Evolutionary conservation across 2,329 filamentous ascomycete genomes (phyloP), one percentile per base, ranked within the genome.

Genomic region (Botrytis fabae): DNA sequence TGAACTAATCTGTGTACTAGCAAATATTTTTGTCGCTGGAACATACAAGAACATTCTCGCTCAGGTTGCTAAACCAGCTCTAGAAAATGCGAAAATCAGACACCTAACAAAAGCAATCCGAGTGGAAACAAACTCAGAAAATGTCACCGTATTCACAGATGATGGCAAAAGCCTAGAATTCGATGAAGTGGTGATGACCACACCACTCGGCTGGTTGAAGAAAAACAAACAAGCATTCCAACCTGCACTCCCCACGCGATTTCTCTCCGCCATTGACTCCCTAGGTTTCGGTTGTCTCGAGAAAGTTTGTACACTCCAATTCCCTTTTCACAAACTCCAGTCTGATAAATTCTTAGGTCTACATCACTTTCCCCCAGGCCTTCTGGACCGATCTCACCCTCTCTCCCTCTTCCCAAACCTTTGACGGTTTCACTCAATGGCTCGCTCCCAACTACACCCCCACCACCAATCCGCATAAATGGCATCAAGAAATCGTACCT

Each of bases 401-500:
- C 9, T 16, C 51, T 1, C 63, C 74, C 48, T 68, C 69, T 6
- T 70, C 77, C 1, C 73, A 77, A 35, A 68, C 75, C 14, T 77
- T 77, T n/a, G 75, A 76, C 1, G 85, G 87, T 62, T 91, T 90
- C 80, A 86, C 85, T 18, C 86, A 90, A 77, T 93, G 89, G 83
- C 84, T 89, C 40, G 80, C 85, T 4, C 91, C 90, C 38, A 77
- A 77, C 9, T 92, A 92, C 80, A 83, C 87, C 1, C 71, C 81
- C 0, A 79, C 83, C 59, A 87, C 86, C 0, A 86, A 86, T 69
- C 84, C 85, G 1, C 76, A 84, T 2, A 79, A 82, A 74, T 92
- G 89, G 89, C 85, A 86, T 75, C 87, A 90, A 82, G 87, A 91
- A 83, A 85, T 85, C 73, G 82, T 92, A 71, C 90, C 90, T 28